Evolutionary conservation across 1,284 basidiomycete genomes (phyloP), one percentile per base, ranked within the genome.

Genomic region (Bjerkandera adusta): DNA sequence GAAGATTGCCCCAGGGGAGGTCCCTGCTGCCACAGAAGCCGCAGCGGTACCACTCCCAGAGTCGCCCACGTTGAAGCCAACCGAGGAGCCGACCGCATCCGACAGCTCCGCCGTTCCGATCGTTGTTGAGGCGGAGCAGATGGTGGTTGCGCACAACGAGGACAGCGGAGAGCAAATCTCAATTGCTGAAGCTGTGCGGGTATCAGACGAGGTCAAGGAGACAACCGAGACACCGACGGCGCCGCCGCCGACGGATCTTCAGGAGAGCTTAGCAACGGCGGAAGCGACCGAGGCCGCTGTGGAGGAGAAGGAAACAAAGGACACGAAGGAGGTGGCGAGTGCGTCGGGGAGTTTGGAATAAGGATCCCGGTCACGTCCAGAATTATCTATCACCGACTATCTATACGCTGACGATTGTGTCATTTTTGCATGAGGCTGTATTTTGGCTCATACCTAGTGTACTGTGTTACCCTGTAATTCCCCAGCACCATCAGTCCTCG

Each of bases 1-100:
- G 33, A 46, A 51, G 32, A 51, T 47, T 38, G 32, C 16, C 5
- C 26, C 36, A n/a, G 45, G 50, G 38, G 48, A 56, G 18, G 57
- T 62, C 21, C 62, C 59, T 0, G 29, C 21, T 22, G 21, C 41
- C 11, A 34, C 30, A 21, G 76, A 78, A 56, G 72, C 61, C 3
- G 59, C 61, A 25, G 56, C 64, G 24, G 61, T 82, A 3, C 79
- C 81, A 18, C 67, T 83, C 3, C 79, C 82, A 0, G 77, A 72
- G 33, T 70, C 64, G 6, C 71, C 63, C 2, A 59, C 47, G 16
- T 43, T 58, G 41, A 54, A 62, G 49, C 47, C 53, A 1, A 27
- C 53, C 16, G 50, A 52, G 16, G 59, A 54, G 25, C 27, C 47
- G 10, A 18, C 25, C 37, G 11, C 11, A 13, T 7, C 8, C n/a